phyloP scores from a whole-genome alignment of 495 filamentous ascomycete species.

The Aspergillus bertholletiae region DNA sequence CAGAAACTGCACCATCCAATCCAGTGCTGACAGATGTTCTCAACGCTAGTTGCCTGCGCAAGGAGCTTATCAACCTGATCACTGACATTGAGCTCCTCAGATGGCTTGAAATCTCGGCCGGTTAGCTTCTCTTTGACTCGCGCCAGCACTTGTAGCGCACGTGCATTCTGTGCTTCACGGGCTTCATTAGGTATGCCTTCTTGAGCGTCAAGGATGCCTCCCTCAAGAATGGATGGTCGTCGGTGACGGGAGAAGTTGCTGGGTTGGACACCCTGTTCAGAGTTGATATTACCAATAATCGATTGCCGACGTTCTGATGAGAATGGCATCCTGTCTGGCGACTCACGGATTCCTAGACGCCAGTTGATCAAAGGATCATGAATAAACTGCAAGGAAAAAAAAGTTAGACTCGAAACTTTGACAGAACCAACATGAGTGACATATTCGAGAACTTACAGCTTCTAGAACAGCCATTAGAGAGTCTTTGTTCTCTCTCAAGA shows the following conservation, averaged over 20 bases:
- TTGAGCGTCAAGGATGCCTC: slow-evolving; percentile 45
- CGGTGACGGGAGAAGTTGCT: slow-evolving; percentile 46
- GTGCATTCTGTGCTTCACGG: slow-evolving; percentile 84
- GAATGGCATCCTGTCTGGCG: slow-evolving; percentile 74
- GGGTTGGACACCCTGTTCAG: slow-evolving; percentile 41
- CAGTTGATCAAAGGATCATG: slow-evolving; percentile 97
- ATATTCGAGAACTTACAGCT: slow-evolving; percentile 64
- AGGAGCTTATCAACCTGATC: slow-evolving; percentile 92
- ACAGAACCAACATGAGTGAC: background rate
- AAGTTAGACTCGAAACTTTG: slow-evolving; percentile 18
- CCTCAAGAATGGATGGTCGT: slow-evolving; percentile 48
- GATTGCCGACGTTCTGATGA: slow-evolving; percentile 74
- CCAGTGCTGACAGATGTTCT: slow-evolving; percentile 98
- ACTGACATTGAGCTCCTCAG: slow-evolving; percentile 78
- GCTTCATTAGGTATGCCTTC: slow-evolving; percentile 50
- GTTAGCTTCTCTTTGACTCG: slow-evolving; percentile 94
- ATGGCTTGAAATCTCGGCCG: slow-evolving; percentile 58
- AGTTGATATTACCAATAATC: slow-evolving; percentile 64
- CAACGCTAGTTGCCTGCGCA: slow-evolving; percentile 89
- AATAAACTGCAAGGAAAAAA: slow-evolving; percentile 68
- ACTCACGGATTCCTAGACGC: slow-evolving; percentile 85
- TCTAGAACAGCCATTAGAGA: slow-evolving; percentile 97
- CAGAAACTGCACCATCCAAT: slow-evolving; percentile 97
- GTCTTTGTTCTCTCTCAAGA: slow-evolving; percentile 94
- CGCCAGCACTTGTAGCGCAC: slow-evolving; percentile 86